Conservation (phyloP, 768 basidiomycete species). For the Mycena galericulata region DNA sequence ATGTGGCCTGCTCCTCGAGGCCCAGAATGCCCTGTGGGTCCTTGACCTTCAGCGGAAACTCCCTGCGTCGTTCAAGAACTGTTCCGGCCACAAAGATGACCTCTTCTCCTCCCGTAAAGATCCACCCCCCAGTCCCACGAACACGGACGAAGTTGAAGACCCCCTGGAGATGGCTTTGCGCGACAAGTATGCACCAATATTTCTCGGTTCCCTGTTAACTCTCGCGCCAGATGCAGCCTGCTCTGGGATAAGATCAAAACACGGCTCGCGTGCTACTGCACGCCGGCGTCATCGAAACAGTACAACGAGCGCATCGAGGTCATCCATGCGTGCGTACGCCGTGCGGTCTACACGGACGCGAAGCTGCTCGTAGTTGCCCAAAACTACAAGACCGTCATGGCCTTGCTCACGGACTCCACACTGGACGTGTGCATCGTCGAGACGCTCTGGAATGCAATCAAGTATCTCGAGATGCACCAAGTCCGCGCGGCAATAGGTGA, state of each 20-base stretch:
- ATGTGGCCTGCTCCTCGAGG: conserved; percentile 47
- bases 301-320: conserved; percentile 48
- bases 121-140: conserved; percentile 20
- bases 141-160: conserved; percentile 41
- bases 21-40: conserved; percentile 53
- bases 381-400: conserved; percentile 44
- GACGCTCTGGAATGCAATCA: conserved; percentile 50
- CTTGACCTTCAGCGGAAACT: conserved; percentile 41
- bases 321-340: conserved; percentile 51
- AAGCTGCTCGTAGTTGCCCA: conserved; percentile 52
- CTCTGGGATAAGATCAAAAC: conserved; percentile 48
- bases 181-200: conserved; percentile 39
- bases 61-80: conserved; percentile 16
- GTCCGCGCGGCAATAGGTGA: conserved; percentile 40
- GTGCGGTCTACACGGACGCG: conserved; percentile 51
- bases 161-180: conserved; percentile 43
- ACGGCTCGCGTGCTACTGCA: conserved; percentile 49
- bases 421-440: conserved; percentile 47
- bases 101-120: conserved; percentile 15
- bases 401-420: conserved; percentile 43
- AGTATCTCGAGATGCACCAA: conserved; percentile 45
- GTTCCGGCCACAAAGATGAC: conserved; percentile 30
- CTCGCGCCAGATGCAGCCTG: conserved; percentile 43
- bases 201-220: too few relatives aligned
- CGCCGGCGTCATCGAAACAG: conserved; percentile 44